Percentiles rank a stretch among this genome's conserved stretches.
Conservation (phyloP, 495 filamentous ascomycete genomes). For the Neurospora sp. region DNA sequence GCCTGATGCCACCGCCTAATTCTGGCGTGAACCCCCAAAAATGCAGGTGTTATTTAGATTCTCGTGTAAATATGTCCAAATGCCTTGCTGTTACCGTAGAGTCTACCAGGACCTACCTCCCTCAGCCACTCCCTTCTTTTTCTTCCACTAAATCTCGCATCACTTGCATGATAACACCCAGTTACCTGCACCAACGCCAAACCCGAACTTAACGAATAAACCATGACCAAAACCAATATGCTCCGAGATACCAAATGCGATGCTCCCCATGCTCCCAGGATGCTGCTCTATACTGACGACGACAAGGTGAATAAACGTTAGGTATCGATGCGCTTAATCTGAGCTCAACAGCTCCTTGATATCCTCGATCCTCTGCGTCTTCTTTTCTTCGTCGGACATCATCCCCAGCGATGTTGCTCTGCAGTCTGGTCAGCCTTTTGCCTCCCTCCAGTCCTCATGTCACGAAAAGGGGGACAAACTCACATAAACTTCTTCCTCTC, state of each 20-base stretch:
- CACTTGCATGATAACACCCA: not conserved
- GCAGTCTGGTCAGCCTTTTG: conserved; percentile 9
- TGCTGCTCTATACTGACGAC: not conserved
- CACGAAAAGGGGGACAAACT: conserved; percentile 27
- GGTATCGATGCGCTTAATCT: conserved; percentile 8
- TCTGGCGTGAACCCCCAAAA: too few species aligned
- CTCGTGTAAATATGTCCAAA: too few species aligned
- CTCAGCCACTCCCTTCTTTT: too few species aligned
- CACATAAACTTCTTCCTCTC: conserved; percentile 93
- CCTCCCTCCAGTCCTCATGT: not conserved
- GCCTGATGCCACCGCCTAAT: too few species aligned
- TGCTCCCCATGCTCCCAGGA: not conserved
- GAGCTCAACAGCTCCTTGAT: conserved; percentile 82
- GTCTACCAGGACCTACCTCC: too few species aligned
- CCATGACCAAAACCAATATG: not conserved
- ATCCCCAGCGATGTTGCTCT: conserved; percentile 88
- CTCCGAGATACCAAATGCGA: not conserved
- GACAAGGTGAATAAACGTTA: not conserved
- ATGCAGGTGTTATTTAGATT: too few species aligned
- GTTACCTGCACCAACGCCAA: not conserved
- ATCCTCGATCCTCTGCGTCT: conserved; percentile 82
- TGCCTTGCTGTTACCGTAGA: too few species aligned
- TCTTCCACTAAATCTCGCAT: too few species aligned
- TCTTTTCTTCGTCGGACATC: conserved; percentile 90
- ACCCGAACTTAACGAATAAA: not conserved